Conservation (phyloP, 1,284 basidiomycete genomes). For the Cutaneotrichosporon sp. region DNA sequence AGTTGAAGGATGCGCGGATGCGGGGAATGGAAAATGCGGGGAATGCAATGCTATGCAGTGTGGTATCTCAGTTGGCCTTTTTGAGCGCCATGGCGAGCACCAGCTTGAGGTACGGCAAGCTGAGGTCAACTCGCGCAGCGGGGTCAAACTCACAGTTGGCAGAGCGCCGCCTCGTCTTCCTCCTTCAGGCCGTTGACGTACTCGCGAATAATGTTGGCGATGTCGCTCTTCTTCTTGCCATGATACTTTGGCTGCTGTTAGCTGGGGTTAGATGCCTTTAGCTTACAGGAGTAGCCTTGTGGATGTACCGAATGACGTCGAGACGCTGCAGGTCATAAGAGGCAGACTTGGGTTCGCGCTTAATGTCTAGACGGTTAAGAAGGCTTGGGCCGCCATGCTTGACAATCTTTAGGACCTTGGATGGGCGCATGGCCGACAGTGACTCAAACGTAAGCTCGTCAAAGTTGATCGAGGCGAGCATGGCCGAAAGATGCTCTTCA, state of each 20-base stretch:
- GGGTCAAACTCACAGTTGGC: conserved; percentile 3
- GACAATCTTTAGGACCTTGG: conserved; percentile 1
- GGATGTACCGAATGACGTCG: conserved; percentile 5
- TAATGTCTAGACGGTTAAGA: not conserved
- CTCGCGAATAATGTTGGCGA: conserved; percentile 6
- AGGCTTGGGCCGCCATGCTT: not conserved
- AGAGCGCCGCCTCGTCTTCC: conserved; percentile 10
- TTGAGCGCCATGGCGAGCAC: conserved; percentile 8
- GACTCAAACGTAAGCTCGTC: conserved; percentile 5
- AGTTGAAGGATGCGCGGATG: no score
- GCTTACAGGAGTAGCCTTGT: conserved; percentile 1
- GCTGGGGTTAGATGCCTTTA: not conserved
- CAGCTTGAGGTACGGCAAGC: conserved; percentile 8
- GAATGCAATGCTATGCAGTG: no score
- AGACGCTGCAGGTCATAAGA: no score
- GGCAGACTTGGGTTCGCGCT: no score
- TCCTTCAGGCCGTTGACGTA: conserved; percentile 10
- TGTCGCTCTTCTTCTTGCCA: conserved; percentile 3
- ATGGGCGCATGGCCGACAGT: conserved; percentile 3
- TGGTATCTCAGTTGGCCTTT: not conserved
- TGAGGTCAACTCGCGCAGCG: not conserved
- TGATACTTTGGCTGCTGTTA: not conserved
- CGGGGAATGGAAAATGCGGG: no score
- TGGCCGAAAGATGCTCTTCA: not conserved
- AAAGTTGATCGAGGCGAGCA: not conserved